Percentiles rank a stretch among this genome's conserved stretches.
These are phyloP conservation scores for Pyricularia pennisetigena DNA, from an alignment of 2,329 filamentous ascomycete genomes.

Conservation along the genomic window DNA sequence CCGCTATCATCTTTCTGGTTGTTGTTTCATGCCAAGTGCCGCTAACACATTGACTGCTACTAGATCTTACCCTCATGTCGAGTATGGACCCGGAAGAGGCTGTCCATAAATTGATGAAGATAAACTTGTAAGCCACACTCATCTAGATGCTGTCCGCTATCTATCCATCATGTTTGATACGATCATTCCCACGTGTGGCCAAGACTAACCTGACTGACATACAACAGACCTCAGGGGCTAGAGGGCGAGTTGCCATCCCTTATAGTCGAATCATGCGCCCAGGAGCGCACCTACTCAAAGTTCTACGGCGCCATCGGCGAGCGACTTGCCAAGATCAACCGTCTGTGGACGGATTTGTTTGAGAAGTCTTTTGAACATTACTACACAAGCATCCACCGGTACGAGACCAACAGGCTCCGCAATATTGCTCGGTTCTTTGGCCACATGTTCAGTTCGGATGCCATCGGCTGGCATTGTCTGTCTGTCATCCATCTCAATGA, in stretches of 20 bases:
- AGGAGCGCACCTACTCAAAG: constrained; percentile 95
- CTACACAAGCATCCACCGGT: constrained; percentile 95
- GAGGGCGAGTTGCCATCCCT: constrained; percentile 90
- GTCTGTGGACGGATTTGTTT: constrained; percentile 88
- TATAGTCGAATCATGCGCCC: constrained; percentile 93
- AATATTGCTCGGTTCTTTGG: constrained; percentile 96
- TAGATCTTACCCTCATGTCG: constrained; percentile 96
- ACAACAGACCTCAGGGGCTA: constrained; percentile 55
- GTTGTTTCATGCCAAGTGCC: neutral
- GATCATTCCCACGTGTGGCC: neutral
- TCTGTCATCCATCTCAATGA: constrained; percentile 84
- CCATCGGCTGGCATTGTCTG: constrained; percentile 85
- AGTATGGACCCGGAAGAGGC: constrained; percentile 94
- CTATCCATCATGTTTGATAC: neutral
- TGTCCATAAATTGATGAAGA: constrained; percentile 92
- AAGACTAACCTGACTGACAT: neutral
- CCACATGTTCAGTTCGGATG: constrained; percentile 78
- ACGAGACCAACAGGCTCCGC: constrained; percentile 88
- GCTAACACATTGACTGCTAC: constrained; percentile 24
- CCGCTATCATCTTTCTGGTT: neutral
- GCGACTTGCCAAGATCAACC: constrained; percentile 90
- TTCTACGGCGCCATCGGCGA: constrained; percentile 94
- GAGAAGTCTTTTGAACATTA: constrained; percentile 85
- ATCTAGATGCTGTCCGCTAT: neutral
- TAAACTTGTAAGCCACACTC: constrained; percentile 50